phyloP scores from a whole-genome alignment of 2,329 filamentous ascomycete genomes.

The Plenodomus lindquistii region DNA sequence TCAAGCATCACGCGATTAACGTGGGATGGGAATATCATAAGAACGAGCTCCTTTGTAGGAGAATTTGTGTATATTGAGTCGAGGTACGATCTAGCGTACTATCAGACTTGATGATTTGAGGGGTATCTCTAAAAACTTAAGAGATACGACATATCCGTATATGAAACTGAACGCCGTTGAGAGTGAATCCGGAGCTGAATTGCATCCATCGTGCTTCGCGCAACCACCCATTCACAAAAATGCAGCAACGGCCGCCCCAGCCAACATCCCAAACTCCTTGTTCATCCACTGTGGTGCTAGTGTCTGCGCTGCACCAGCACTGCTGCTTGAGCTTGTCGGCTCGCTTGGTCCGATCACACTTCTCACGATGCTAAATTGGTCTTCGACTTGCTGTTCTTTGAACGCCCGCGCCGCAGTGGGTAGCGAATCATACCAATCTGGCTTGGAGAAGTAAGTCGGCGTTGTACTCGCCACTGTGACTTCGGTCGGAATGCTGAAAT shows the following conservation, averaged over 20 bases:
- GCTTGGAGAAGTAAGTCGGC: conserved; percentile 26
- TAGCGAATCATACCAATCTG: conserved; percentile 36
- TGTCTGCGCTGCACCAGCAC: conserved; percentile 25
- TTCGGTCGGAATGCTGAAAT: conserved; percentile 31
- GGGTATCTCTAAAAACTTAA: neutral
- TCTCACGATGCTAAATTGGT: conserved; percentile 36
- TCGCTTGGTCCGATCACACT: conserved; percentile 21
- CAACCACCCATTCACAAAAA: conserved; percentile 33
- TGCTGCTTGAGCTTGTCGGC: conserved; percentile 19
- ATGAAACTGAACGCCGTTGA: too few species aligned
- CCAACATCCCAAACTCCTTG: conserved; percentile 31
- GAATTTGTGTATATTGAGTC: too few species aligned
- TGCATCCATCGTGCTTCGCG: too few species aligned
- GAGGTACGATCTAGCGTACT: too few species aligned
- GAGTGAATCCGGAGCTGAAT: too few species aligned
- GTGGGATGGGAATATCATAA: too few species aligned
- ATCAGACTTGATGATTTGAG: neutral
- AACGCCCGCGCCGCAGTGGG: conserved; percentile 30
- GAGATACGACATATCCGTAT: neutral
- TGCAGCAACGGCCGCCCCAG: conserved; percentile 31
- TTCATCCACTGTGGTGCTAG: conserved; percentile 18
- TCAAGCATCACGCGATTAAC: too few species aligned
- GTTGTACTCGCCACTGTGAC: conserved; percentile 27
- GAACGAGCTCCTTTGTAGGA: too few species aligned
- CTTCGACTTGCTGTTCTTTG: conserved; percentile 36